Evolutionary conservation across 306 rosid species (phyloP), one percentile per base, ranked within the genome.

Genomic region (Gastrolobium villosum): DNA sequence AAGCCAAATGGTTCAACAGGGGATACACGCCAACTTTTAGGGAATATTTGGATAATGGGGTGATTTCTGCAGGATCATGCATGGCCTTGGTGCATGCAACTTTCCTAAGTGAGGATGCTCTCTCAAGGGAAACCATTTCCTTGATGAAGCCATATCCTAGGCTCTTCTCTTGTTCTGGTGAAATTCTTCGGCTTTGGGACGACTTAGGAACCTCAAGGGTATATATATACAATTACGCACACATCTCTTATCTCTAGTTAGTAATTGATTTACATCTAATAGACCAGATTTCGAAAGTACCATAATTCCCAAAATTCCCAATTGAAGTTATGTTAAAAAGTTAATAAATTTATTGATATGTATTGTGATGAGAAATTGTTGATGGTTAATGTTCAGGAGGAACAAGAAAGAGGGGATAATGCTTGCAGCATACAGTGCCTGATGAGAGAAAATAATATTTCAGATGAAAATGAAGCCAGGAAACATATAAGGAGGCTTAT

Each of bases 171-270:
- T 81, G 85, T n/a, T 53, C 84, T 1, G 87, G 89, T 3, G 79
- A 86, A 73, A 83, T 86, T 62, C 89, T 86, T 54, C 74, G 89
- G 6, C 65, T 83, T 14, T 86, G 87, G 89, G 87, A 86, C 2
- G 89, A 86, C 35, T 72, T 86, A 31, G 89, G 89, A 73, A 86
- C 89, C 13, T 86, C 89, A 72, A 72, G 14, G 67, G 85, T 83
- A 85, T 20, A 28, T 83, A 85, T 20, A 28, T 39, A 55, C 41
- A 56, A 30, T 39, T 13, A 11, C 41, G 55, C 10, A 6, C 53
- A 11, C 52, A 40, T 39, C 10, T 65, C 1, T 26, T 15, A 20
- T 62, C 6, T 36, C 2, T 55, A 14, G 5, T 65, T 40, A 64
- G 55, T n/a, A n/a, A 52, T 39, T 54, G 20, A 26, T 53, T 13